phyloP scores from a whole-genome alignment of 2,329 filamentous ascomycete genomes.

The Penicillium sp. region DNA sequence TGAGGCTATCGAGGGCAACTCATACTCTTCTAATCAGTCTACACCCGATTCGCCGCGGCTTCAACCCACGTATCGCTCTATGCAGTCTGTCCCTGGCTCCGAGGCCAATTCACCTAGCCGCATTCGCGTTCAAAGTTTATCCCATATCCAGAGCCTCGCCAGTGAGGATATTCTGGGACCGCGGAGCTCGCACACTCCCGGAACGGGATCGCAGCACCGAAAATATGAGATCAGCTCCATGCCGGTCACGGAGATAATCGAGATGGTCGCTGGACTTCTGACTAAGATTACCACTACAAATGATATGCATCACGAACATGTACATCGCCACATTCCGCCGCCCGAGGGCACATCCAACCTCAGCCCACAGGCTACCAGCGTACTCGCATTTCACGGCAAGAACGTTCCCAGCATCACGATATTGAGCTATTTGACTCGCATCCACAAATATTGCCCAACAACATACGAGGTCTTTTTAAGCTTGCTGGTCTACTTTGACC shows the following conservation, averaged over 20 bases:
- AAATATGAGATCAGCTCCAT: slow-evolving; percentile 95
- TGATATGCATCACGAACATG: slow-evolving; percentile 85
- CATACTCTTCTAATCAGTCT: slow-evolving; percentile 31
- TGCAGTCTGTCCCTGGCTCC: slow-evolving; percentile 44
- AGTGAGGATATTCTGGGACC: slow-evolving; percentile 68
- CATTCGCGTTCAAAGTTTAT: slow-evolving; percentile 82
- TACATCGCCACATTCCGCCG: slow-evolving; percentile 71
- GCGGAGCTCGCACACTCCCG: slow-evolving; percentile 39
- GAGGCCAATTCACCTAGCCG: slow-evolving; percentile 53
- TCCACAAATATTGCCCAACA: slow-evolving; percentile 98
- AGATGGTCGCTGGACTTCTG: slow-evolving; percentile 95
- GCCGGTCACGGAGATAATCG: slow-evolving; percentile 95
- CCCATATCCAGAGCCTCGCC: slow-evolving; percentile 86
- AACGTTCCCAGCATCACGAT: slow-evolving; percentile 98
- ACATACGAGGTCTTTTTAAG: slow-evolving; percentile 98
- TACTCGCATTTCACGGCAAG: slow-evolving; percentile 95
- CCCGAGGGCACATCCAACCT: slow-evolving; percentile 60
- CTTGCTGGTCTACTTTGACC: slow-evolving; percentile 93
- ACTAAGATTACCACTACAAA: slow-evolving; percentile 98
- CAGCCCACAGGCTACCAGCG: slow-evolving; percentile 65
- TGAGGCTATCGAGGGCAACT: slow-evolving; percentile 26
- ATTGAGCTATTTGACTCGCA: slow-evolving; percentile 88
- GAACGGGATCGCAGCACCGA: slow-evolving; percentile 52
- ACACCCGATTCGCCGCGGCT: slow-evolving; percentile 49
- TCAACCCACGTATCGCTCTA: slow-evolving; percentile 47